Evolutionary conservation across 2,329 filamentous ascomycete genomes (phyloP).

Genomic region (Aschersonia sp.): DNA sequence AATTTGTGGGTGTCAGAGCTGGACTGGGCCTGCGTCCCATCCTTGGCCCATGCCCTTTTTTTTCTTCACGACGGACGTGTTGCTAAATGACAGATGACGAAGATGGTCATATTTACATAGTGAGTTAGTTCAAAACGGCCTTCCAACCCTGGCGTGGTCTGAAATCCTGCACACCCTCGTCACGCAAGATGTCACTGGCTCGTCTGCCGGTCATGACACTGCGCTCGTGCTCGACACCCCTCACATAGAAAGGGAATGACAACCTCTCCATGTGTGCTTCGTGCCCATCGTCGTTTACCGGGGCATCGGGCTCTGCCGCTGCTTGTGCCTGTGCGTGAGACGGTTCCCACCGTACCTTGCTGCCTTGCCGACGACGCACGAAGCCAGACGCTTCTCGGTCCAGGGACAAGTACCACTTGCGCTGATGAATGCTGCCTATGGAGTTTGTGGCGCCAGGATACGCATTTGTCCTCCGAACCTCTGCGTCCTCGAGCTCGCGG

Average conservation of each 20-base stretch:
- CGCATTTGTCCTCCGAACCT: slow-evolving; percentile 45
- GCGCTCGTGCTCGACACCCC: slow-evolving; percentile 44
- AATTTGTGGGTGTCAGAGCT: too few relatives aligned
- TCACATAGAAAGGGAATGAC: slow-evolving; percentile 45
- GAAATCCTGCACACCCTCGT: slow-evolving; percentile 45
- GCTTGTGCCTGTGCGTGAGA: too few relatives aligned
- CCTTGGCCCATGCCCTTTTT: too few relatives aligned
- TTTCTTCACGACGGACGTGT: too few relatives aligned
- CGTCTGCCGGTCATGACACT: slow-evolving; percentile 51
- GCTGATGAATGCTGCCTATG: slow-evolving; percentile 52
- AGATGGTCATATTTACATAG: background rate
- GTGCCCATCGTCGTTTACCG: background rate
- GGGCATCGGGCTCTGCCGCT: too few relatives aligned
- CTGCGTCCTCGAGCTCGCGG: slow-evolving; percentile 32
- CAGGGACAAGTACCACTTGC: slow-evolving; percentile 50
- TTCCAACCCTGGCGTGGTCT: slow-evolving; percentile 45
- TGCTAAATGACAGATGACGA: too few relatives aligned
- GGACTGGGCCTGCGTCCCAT: too few relatives aligned
- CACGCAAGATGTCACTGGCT: slow-evolving; percentile 41
- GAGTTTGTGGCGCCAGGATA: slow-evolving; percentile 51
- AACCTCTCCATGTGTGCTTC: slow-evolving; percentile 10
- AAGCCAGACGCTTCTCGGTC: slow-evolving; percentile 48
- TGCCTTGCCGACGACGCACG: slow-evolving; percentile 15
- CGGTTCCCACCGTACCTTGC: slow-evolving; percentile 5
- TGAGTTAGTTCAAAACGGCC: slow-evolving; percentile 22